Base-by-base conservation (phyloP, 2,329 filamentous ascomycete genomes). In the Hymenoscyphus occultus region DNA sequence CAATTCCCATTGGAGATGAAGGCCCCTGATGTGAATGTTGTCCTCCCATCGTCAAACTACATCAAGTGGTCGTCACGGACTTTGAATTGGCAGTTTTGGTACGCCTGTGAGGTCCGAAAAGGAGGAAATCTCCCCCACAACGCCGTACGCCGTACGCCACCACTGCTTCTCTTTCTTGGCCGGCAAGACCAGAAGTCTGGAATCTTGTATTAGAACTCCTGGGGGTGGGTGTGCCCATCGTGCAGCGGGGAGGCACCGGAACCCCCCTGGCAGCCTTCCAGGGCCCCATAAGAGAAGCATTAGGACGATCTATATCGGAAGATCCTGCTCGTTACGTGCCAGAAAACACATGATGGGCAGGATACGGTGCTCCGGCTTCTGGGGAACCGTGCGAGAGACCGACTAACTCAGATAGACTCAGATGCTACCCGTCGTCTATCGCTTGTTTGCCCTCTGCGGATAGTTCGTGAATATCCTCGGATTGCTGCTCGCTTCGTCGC, bases 181-280 rank as follows among this genome's bases (percentile, higher is more conserved):
- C 32, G 56, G 32, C 56, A 22, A 40, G 32, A 40, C 56, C 56
- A 59, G 32, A n/a, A 39, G 32, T 59, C 32, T 28, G 28, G 28
- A 31, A 45, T 32, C 40, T 32, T 32, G 19, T 60, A 59, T n/a
- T 39, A 7, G 16, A 32, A 39, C 59, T 22, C 40, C 22, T 22
- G 19, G 48, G 48, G 19, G 59, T 60, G 28, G 22, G 56, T 13
- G 6, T 13, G 16, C 13, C 56, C 59, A n/a, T 40, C 31, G 56
- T 61, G 59, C 59, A 61, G 59, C 59, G 59, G 59, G 42, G 59
- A 54, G 42, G 31, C 22, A 54, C 59, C 42, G 59, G 59, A 61
- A 61, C 22, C 58, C 7, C 39, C 58, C 58, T 59, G 16, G 58
- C 22, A 39, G 58, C 13, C 58, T 59, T 40, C 58, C 39, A 22